Percentiles rank a stretch among this genome's conserved stretches.
phyloP scores from a whole-genome alignment of 176 grass and related monocot species.

The Carex myosuroides region DNA sequence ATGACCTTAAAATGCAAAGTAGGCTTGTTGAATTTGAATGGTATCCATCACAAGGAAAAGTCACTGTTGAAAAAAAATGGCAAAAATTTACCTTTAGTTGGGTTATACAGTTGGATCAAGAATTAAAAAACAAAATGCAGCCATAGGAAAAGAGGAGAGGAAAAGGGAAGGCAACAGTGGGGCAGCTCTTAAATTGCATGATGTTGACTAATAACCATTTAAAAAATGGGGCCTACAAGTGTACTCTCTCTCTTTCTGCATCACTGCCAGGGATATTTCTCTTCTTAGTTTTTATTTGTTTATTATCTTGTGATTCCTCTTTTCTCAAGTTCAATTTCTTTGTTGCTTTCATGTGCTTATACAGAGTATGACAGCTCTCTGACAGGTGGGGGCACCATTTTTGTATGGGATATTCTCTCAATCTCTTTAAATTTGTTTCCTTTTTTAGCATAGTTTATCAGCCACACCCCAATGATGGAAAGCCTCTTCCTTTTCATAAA shows the following conservation, averaged over 20 bases:
- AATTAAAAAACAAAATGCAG: conserved; percentile 6
- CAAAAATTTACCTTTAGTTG: conserved; percentile 3
- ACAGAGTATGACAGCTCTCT: not conserved
- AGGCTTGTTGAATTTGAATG: not conserved
- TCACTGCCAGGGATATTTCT: conserved; percentile 17
- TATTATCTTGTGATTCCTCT: not conserved
- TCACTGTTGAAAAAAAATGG: not conserved
- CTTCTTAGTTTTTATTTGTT: not conserved
- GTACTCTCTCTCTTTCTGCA: conserved; percentile 4
- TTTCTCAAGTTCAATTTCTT: not conserved
- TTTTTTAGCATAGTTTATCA: not conserved
- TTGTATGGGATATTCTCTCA: not conserved
- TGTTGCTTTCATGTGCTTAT: not conserved
- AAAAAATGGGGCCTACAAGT: conserved; percentile 7
- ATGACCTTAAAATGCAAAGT: not conserved
- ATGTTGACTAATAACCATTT: conserved; percentile 31
- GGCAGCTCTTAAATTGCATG: conserved; percentile 27
- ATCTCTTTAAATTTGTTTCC: not conserved
- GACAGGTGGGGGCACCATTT: not conserved
- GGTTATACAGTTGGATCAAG: conserved; percentile 1
- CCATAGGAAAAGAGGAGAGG: conserved; percentile 5
- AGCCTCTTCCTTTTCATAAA: not conserved
- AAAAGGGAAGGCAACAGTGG: conserved; percentile 19
- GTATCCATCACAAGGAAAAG: not conserved
- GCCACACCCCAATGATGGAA: not conserved